phyloP scores from a whole-genome alignment of 441 rosid species.

The Brassica balearica region DNA sequence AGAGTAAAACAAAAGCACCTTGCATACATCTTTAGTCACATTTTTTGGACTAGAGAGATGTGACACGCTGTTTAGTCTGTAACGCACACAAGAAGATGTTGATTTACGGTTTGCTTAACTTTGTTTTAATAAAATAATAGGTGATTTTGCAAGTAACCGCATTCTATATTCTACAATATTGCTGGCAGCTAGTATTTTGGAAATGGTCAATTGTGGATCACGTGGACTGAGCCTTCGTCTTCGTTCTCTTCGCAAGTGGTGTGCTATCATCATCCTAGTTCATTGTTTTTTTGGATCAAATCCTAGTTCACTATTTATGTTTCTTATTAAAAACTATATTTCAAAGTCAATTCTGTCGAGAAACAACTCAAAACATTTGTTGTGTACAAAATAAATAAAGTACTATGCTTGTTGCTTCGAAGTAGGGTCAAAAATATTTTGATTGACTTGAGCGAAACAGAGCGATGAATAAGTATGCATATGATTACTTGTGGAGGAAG shows the following conservation, averaged over 20 bases:
- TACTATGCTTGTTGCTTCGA: no score
- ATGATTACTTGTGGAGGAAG: no score
- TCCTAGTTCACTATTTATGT: no score
- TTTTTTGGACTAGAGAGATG: slow-evolving; percentile 17
- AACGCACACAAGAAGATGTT: slow-evolving; percentile 31
- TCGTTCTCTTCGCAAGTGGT: slow-evolving; percentile 32
- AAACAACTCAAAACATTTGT: no score
- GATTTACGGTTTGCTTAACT: slow-evolving; percentile 14
- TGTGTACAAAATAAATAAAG: no score
- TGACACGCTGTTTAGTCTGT: slow-evolving; percentile 34
- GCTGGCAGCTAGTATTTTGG: slow-evolving; percentile 33
- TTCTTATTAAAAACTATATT: no score
- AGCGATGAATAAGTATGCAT: no score
- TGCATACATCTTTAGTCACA: slow-evolving; percentile 33
- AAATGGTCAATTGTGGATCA: slow-evolving; percentile 37
- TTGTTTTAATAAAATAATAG: slow-evolving; percentile 9
- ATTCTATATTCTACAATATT: not conserved
- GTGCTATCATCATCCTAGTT: slow-evolving; percentile 16
- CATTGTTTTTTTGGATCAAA: not conserved
- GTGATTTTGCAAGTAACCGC: slow-evolving; percentile 23
- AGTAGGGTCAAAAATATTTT: no score
- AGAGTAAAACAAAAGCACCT: not conserved
- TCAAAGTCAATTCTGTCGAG: no score
- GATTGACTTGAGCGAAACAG: no score
- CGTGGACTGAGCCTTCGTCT: slow-evolving; percentile 19